Conservation (phyloP, 768 basidiomycete genomes). For the Suillus plorans region DNA sequence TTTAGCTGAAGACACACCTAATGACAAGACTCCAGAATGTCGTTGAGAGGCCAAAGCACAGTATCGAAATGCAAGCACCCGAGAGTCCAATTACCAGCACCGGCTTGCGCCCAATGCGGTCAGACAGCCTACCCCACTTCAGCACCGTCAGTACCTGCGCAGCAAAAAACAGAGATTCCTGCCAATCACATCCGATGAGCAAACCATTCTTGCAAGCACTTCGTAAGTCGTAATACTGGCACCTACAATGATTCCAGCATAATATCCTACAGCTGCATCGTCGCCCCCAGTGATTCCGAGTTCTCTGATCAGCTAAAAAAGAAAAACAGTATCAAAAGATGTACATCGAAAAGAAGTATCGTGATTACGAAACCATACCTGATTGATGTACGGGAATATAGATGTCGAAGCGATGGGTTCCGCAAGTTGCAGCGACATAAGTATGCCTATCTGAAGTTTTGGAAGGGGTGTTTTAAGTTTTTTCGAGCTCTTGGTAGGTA, state of each 20-base stretch:
- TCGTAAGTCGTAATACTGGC: not conserved
- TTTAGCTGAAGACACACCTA: slow-evolving; percentile 37
- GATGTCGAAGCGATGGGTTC: slow-evolving; percentile 47
- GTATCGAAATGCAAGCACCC: slow-evolving; percentile 51
- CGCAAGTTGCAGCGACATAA: slow-evolving; percentile 42
- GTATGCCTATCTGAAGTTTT: slow-evolving; percentile 39
- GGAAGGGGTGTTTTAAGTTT: slow-evolving; percentile 42
- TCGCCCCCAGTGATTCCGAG: slow-evolving; percentile 70
- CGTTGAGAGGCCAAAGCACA: slow-evolving; percentile 61
- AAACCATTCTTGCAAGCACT: no score
- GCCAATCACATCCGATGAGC: not conserved
- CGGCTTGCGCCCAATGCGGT: slow-evolving; percentile 60
- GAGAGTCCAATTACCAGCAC: slow-evolving; percentile 53
- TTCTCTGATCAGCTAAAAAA: slow-evolving; percentile 55
- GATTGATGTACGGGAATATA: slow-evolving; percentile 53
- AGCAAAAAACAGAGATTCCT: slow-evolving; percentile 65
- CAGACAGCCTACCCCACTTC: slow-evolving; percentile 64
- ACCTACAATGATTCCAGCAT: slow-evolving; percentile 54
- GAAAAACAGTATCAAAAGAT: not conserved
- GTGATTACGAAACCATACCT: slow-evolving; percentile 26
- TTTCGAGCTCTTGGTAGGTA: slow-evolving; percentile 1
- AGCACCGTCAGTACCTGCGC: slow-evolving; percentile 58
- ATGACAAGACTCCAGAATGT: slow-evolving; percentile 55
- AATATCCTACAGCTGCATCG: slow-evolving; percentile 64
- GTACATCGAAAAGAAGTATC: not conserved